Evolutionary conservation across 768 basidiomycete genomes (phyloP).

Genomic region (Cystofilobasidium capitatum): DNA sequence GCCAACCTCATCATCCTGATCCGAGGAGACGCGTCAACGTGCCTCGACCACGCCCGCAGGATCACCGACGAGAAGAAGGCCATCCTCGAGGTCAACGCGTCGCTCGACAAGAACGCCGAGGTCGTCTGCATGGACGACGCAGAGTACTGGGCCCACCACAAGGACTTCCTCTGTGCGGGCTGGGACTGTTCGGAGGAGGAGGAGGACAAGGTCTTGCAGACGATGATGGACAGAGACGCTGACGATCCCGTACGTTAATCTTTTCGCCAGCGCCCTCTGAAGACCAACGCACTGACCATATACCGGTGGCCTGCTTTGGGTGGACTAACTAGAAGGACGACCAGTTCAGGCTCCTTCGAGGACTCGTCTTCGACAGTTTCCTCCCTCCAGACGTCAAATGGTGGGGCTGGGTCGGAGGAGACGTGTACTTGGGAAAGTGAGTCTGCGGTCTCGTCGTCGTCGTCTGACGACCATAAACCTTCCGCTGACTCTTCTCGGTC

Average conservation of each 20-base stretch:
- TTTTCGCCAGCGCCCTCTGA: too few species aligned
- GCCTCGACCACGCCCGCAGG: not conserved
- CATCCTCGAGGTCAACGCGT: not conserved
- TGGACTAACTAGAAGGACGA: conserved; percentile 21
- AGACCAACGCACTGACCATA: not conserved
- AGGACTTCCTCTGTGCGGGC: conserved; percentile 22
- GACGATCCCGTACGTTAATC: conserved; percentile 9
- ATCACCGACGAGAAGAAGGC: not conserved
- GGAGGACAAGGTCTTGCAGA: conserved; percentile 7
- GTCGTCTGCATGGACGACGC: conserved; percentile 4
- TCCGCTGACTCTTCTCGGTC: not conserved
- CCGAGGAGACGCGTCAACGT: conserved; percentile 1
- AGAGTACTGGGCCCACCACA: conserved; percentile 14
- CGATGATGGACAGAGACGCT: conserved; percentile 4
- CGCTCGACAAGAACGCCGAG: not conserved
- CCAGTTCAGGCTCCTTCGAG: conserved; percentile 20
- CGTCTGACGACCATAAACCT: not conserved
- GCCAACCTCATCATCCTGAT: conserved; percentile 10
- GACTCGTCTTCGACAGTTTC: conserved; percentile 21
- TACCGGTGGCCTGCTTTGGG: not conserved
- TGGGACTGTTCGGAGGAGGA: conserved; percentile 16
- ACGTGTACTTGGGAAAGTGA: conserved; percentile 24
- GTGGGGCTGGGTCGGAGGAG: conserved; percentile 26
- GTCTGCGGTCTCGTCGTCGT: not conserved
- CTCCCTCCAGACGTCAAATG: conserved; percentile 15